These are phyloP conservation scores for Geosmithia putterillii DNA, from an alignment of 2,329 filamentous ascomycete species.

Conservation along the genomic window DNA sequence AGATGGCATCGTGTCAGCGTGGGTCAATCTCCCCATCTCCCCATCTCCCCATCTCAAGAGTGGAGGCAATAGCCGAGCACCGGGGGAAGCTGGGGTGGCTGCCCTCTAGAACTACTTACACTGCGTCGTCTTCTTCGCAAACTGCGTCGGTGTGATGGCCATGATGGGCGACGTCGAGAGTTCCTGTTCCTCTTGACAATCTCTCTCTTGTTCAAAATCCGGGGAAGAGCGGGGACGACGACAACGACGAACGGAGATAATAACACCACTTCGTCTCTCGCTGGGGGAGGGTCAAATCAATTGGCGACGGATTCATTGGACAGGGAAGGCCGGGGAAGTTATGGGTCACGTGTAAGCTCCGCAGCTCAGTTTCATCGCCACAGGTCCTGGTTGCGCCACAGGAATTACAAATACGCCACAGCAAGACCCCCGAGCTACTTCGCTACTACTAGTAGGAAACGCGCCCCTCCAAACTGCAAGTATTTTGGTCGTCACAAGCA, in stretches of 20 bases:
- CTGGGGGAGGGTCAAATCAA: constrained; percentile 2
- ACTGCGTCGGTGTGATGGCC: constrained; percentile 88
- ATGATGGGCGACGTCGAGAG: constrained; percentile 35
- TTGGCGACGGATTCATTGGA: not conserved
- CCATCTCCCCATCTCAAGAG: too few relatives aligned
- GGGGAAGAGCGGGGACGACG: not conserved
- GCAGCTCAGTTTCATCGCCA: not conserved
- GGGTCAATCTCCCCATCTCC: not conserved
- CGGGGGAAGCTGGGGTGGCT: not conserved
- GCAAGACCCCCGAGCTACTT: too few relatives aligned
- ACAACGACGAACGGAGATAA: not conserved
- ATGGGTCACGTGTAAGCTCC: constrained; percentile 1
- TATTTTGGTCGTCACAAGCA: too few relatives aligned
- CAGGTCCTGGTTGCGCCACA: not conserved
- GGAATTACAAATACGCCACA: too few relatives aligned
- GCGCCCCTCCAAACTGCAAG: too few relatives aligned
- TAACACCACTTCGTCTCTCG: not conserved
- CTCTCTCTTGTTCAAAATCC: not conserved
- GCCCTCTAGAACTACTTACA: constrained; percentile 40
- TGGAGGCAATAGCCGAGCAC: not conserved
- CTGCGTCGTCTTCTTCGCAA: constrained; percentile 68
- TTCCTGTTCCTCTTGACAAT: not conserved
- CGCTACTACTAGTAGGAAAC: too few relatives aligned
- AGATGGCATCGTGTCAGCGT: not conserved
- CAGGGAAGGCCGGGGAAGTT: not conserved